Conservation (phyloP, 805 yeast genomes). For the Schwanniomyces yamadae region DNA sequence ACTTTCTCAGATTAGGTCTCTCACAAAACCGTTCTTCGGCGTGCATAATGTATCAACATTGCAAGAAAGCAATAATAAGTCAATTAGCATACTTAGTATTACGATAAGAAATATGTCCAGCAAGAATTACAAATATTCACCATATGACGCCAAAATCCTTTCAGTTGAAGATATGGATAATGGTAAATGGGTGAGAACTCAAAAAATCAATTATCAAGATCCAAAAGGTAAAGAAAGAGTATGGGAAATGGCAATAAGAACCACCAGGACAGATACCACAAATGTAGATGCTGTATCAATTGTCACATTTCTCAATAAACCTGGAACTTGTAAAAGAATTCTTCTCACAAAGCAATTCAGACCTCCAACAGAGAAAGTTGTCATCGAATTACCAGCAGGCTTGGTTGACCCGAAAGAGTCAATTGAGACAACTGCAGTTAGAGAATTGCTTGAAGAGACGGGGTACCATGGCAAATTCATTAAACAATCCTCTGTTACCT, state of each 20-base stretch:
- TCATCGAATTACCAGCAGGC: slow-evolving; percentile 96
- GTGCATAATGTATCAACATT: slow-evolving; percentile 2
- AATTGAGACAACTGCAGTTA: slow-evolving; percentile 73
- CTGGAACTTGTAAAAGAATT: slow-evolving; percentile 34
- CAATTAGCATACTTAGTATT: background rate
- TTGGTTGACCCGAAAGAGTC: slow-evolving; percentile 82
- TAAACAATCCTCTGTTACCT: slow-evolving; percentile 21
- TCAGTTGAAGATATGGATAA: slow-evolving; percentile 33
- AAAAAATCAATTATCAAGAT: slow-evolving; percentile 67
- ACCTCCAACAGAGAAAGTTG: slow-evolving; percentile 86
- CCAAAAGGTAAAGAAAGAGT: slow-evolving; percentile 66
- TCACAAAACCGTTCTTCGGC: too few species aligned
- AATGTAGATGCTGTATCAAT: slow-evolving; percentile 90
- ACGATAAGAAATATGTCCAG: slow-evolving; percentile 9
- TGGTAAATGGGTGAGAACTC: slow-evolving; percentile 51
- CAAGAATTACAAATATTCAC: slow-evolving; percentile 24
- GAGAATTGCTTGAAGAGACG: slow-evolving; percentile 90
- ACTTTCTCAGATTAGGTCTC: too few species aligned
- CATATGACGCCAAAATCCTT: slow-evolving; percentile 32
- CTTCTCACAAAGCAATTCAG: slow-evolving; percentile 87
- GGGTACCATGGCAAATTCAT: slow-evolving; percentile 76
- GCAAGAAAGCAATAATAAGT: background rate
- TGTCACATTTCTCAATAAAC: slow-evolving; percentile 62
- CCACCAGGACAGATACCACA: slow-evolving; percentile 60
- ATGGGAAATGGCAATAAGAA: slow-evolving; percentile 90